Base-by-base conservation (phyloP, 2,329 filamentous ascomycete genomes). In the Botrytis squamosa region DNA sequence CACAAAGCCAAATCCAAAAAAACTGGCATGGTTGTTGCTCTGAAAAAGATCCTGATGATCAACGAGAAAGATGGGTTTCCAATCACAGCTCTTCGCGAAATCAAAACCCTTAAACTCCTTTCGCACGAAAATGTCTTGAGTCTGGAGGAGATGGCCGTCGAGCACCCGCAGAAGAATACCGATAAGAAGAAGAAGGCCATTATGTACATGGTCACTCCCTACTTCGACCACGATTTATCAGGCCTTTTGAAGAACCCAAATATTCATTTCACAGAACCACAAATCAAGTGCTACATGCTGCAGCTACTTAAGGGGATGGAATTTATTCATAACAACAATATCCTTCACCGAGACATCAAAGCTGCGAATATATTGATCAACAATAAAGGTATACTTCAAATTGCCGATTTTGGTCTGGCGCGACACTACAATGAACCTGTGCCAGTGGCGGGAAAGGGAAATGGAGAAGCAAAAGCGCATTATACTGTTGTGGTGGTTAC, bases 11-110 rank as follows among this genome's bases (percentile, higher is more conserved):
- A 89, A 75, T 94, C 92, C 42, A 91, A 89, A 79, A 92, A 88
- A 80, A 93, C 90, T 1, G 92, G 93, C 71, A 87, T 89, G 38
- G 83, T 95, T 64, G 92, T 97, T 75, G 96, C 96, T 6, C 84
- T 99, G 80, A 99, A 99, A 86, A 98, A 98, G 87, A 99, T 99
- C 77, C 90, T 99, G 77, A 98, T 98, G 93, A 96, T 98, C 82
- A 97, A 98, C 82, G 96, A 99, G 85, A 98, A 98, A 82, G 96
- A 99, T 83, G 96, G 96, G 86, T 99, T 99, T 79, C 96, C 96
- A n/a, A 99, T 99, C 76, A 99, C 96, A 1, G 95, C 96, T 10
- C 88, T 99, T 64, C 93, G 96, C 81, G 96, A 99, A 83, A 98
- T 99, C 85, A 98, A 98, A 85, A 89, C 99, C 57, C 87, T 99